A percentile compares a stretch with the other conserved stretches of the same genome.
Evolutionary conservation across 202 grass and related monocot genomes (phyloP).

Genomic region (Alloteropsis angusta): DNA sequence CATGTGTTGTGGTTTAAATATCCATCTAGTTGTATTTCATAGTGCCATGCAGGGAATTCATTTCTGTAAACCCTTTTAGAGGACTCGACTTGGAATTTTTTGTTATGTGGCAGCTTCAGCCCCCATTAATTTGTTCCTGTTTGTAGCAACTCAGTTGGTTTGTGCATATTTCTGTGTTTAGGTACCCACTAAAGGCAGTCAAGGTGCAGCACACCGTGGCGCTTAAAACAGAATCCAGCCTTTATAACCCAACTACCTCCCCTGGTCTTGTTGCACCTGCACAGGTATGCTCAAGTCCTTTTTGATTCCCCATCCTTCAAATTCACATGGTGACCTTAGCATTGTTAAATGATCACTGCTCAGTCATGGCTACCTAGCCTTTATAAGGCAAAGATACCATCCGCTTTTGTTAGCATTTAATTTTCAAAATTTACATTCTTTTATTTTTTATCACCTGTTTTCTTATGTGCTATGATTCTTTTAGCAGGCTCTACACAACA

Average conservation of each 20-base stretch:
- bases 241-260: constrained; percentile 35
- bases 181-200: constrained; percentile 95
- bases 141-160: neutral
- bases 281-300: constrained; percentile 32
- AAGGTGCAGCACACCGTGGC: constrained; percentile 95
- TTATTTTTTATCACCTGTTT: neutral
- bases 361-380: neutral
- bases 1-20: neutral
- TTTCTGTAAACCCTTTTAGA: neutral
- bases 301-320: neutral
- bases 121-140: constrained; percentile 1
- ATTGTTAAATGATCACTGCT: constrained; percentile 16
- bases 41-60: neutral
- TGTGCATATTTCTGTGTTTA: constrained; percentile 31
- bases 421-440: neutral
- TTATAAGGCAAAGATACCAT: neutral
- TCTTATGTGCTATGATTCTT: neutral
- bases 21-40: constrained; percentile 15
- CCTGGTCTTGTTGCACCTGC: constrained; percentile 35
- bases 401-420: neutral
- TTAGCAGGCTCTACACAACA: constrained; percentile 40
- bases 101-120: neutral
- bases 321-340: neutral
- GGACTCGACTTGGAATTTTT: neutral
- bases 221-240: constrained; percentile 77